Conservation (phyloP, 1,284 basidiomycete genomes). For the Naganishia sp. region DNA sequence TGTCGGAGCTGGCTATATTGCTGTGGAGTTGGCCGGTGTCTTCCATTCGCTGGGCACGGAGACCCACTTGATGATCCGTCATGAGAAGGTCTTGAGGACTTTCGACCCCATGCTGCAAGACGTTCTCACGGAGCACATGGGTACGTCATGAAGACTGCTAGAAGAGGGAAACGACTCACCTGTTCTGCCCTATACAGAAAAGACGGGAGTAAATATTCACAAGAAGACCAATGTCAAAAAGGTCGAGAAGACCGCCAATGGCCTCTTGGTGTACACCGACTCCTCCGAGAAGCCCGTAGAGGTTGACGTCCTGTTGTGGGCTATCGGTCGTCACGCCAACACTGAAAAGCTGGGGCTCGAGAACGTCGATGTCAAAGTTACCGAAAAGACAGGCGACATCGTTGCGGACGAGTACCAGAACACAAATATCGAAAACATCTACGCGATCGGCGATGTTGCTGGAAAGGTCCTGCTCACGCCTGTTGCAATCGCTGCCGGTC, state of each 20-base stretch:
- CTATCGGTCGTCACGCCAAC: slow-evolving; percentile 83
- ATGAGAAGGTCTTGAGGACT: slow-evolving; percentile 83
- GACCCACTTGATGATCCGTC: slow-evolving; percentile 87
- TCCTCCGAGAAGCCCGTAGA: slow-evolving; percentile 71
- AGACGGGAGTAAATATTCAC: slow-evolving; percentile 86
- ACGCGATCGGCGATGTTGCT: slow-evolving; percentile 86
- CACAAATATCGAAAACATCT: slow-evolving; percentile 70
- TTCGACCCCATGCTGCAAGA: slow-evolving; percentile 90
- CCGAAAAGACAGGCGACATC: slow-evolving; percentile 76
- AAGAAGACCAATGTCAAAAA: slow-evolving; percentile 72
- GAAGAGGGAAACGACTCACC: too few species aligned
- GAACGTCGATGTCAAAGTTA: slow-evolving; percentile 68
- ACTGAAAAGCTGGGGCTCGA: slow-evolving; percentile 79
- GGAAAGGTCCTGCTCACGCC: slow-evolving; percentile 93
- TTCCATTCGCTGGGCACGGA: slow-evolving; percentile 83
- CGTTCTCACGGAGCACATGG: slow-evolving; percentile 88
- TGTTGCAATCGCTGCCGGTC: slow-evolving; percentile 96
- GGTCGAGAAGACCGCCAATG: slow-evolving; percentile 69
- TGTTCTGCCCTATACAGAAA: slow-evolving; percentile 40
- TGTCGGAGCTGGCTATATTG: slow-evolving; percentile 96
- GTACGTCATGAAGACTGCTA: slow-evolving; percentile 35
- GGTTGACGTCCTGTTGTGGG: slow-evolving; percentile 89
- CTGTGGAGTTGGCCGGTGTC: slow-evolving; percentile 89
- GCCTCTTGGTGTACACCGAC: slow-evolving; percentile 67
- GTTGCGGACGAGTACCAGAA: slow-evolving; percentile 90